Base-by-base conservation (phyloP, 495 filamentous ascomycete species). In the Daldinia childiae region DNA sequence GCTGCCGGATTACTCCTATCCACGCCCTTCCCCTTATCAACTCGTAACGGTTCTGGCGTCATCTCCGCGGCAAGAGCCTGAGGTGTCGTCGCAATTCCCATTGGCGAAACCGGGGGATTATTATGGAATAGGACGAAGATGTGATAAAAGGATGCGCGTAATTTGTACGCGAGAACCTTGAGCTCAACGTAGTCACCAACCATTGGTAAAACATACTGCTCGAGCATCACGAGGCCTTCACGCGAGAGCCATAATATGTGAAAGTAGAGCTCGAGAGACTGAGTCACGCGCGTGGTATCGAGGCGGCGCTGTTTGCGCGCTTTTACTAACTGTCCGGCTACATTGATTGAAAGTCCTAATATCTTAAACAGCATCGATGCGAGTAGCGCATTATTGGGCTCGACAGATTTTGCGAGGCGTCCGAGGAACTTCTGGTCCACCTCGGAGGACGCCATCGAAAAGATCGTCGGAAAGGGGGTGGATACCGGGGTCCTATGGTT, bases 81-180 rank as follows among this genome's bases (percentile, higher is more conserved):
- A 0, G 51, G 71, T 8, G 76, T 69, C 0, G 76, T 79, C 55
- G 67, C 74, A 52, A 78, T 55, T 17, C 77, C 78, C 71, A 82
- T 77, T 24, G 74, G 55, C 2, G 82, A 83, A 1, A 88, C 80
- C 0, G 81, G 77, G 0, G 86, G 86, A 6, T 83, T 81, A 79
- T 98, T 97, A 82, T 97, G 93, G 77, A 97, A 99, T 15, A 98
- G 86, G 58, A 97, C 97, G 76, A 97, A 97, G 65, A 99, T 93
- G 81, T 99, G 95, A 73, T 95, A 95, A 74, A 98, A 97, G 27
- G 91, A 94, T 6, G 96, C 95, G 64, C 93, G 90, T 21, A 99
- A 87, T 80, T 98, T 99, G 80, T 91, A 91, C 7, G 92, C 89
- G 57, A 99, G 87, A 9, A 98, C 94, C 72, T 93, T 93, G 21